Base-by-base conservation (phyloP, 1,284 basidiomycete species). In the Rugosomyces carneus region DNA sequence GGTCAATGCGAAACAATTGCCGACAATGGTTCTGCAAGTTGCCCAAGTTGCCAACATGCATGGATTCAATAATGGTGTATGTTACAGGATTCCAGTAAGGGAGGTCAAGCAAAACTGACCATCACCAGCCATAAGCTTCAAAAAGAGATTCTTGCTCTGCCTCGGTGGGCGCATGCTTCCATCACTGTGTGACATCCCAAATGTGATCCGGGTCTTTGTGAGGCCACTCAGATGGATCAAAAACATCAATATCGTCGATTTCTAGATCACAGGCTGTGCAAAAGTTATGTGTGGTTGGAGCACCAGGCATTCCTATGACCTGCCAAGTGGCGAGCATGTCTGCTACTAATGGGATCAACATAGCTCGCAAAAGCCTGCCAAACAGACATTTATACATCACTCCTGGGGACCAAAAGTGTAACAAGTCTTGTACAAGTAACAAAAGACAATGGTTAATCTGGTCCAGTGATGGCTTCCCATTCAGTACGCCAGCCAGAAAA, bases 251-350 rank as follows among this genome's bases (percentile, higher is more conserved):
- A 24, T 53, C 49, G 23, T 51, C 39, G 36, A 38, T 21, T 18
- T 48, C 49, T 1, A 52, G 15, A 43, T 52, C 37, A 29, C 50
- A 52, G 18, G 40, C 39, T 0, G 44, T 52, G 18, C 50, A 52
- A 21, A 44, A 51, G n/a, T 24, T 43, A 23, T 50, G 49, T 13
- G 52, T 43, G 13, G 43, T 49, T 1, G 43, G 13, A 3, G 37
- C 11, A 23, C 49, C 39, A 5, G 50, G 48, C 10, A 49, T 18
- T 1, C 55, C 53, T 9, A 45, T 13, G n/a, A n/a, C n/a, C n/a
- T n/a, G n/a, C n/a, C n/a, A n/a, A n/a, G n/a, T n/a, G n/a, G n/a
- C n/a, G n/a, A n/a, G n/a, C n/a, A n/a, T n/a, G n/a, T n/a, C n/a
- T n/a, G n/a, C n/a, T n/a, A n/a, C n/a, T n/a, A n/a, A n/a, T n/a